These are phyloP conservation scores for Raffaelea arxii DNA, from an alignment of 2,329 filamentous ascomycete species.

Conservation along the genomic window DNA sequence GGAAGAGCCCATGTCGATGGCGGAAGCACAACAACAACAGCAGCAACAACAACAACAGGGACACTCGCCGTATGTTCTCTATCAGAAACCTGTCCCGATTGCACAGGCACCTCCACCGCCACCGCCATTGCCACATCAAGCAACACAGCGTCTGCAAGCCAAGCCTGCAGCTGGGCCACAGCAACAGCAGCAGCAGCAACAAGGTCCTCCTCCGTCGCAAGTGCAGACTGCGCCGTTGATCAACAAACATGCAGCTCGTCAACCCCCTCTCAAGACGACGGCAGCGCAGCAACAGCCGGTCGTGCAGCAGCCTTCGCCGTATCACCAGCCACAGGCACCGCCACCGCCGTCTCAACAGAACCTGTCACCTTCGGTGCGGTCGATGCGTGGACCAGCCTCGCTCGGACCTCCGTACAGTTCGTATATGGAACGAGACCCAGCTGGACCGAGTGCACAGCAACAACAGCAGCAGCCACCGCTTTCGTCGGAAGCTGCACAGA, in stretches of 20 bases:
- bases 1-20: slow-evolving; percentile 10
- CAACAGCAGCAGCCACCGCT: neutral
- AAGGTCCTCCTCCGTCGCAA: neutral
- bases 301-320: neutral
- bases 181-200: neutral
- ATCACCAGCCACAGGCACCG: slow-evolving; percentile 4
- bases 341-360: slow-evolving; percentile 25
- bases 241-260: neutral
- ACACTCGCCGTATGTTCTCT: slow-evolving; percentile 14
- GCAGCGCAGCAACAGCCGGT: slow-evolving; percentile 1
- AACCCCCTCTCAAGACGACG: neutral
- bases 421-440: slow-evolving; percentile 9
- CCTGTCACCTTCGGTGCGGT: slow-evolving; percentile 35
- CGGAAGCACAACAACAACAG: slow-evolving; percentile 31
- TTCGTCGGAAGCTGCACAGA: neutral
- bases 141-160: neutral
- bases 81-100: slow-evolving; percentile 22
- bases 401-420: slow-evolving; percentile 5
- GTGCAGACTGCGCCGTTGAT: neutral
- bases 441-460: slow-evolving; percentile 7
- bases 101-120: slow-evolving; percentile 21
- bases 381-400: slow-evolving; percentile 4
- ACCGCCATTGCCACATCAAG: slow-evolving; percentile 4
- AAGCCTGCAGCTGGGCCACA: neutral
- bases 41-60: neutral